Evolutionary conservation across 306 rosid genomes (phyloP).

Genomic region (Glycyrrhiza uralensis): DNA sequence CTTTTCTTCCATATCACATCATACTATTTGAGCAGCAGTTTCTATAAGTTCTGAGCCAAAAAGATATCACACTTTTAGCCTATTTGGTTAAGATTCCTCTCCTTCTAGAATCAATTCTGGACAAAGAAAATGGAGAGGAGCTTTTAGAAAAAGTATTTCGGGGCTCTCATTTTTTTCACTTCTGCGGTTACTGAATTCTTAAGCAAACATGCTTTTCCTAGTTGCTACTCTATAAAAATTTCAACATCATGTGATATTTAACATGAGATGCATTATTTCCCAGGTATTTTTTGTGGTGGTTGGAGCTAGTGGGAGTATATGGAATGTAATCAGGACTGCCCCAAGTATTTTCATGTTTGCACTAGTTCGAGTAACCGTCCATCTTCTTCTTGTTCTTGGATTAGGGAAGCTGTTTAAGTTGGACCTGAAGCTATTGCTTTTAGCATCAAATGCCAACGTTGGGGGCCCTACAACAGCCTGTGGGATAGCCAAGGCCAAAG

Average conservation of each 20-base stretch:
- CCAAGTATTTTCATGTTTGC: conserved; percentile 71
- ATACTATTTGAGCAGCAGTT: neutral
- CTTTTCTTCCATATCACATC: neutral
- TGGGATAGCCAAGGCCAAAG: conserved; percentile 77
- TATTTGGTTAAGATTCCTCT: too few species aligned
- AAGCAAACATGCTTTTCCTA: too few species aligned
- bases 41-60: too few species aligned
- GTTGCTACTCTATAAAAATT: neutral
- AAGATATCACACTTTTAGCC: too few species aligned
- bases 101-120: too few species aligned
- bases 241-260: neutral
- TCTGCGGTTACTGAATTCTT: too few species aligned
- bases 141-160: too few species aligned
- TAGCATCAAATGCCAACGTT: conserved; percentile 82
- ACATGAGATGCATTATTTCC: neutral
- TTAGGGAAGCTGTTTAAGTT: conserved; percentile 56
- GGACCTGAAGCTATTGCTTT: conserved; percentile 55
- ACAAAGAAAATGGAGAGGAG: too few species aligned
- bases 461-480: conserved; percentile 89
- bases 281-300: conserved; percentile 65
- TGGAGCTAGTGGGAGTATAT: conserved; percentile 70
- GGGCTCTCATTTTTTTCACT: too few species aligned
- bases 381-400: conserved; percentile 55
- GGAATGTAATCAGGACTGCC: conserved; percentile 58
- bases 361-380: conserved; percentile 61